These are phyloP conservation scores for Chlorella sp. DNA, from an alignment of 139 green algal species.

Conservation along the genomic window DNA sequence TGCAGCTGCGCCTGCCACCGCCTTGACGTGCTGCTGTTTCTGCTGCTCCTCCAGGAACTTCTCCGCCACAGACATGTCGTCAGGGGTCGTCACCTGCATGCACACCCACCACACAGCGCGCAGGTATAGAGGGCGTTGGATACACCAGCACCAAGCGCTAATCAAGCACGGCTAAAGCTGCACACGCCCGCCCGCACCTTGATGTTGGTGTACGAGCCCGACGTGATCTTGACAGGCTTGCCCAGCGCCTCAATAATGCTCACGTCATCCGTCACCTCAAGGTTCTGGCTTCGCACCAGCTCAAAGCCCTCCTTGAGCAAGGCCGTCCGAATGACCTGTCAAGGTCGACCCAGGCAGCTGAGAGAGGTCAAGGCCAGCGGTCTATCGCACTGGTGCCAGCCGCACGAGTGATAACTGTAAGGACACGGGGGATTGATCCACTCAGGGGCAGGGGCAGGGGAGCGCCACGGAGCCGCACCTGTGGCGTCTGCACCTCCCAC, in stretches of 20 bases:
- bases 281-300: constrained; percentile 55
- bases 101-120: no score
- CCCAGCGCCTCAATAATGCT: constrained; percentile 95
- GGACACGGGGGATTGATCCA: no score
- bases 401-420: no score
- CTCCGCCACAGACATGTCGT: constrained; percentile 77
- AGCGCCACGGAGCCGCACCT: no score
- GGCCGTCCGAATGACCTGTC: constrained; percentile 73
- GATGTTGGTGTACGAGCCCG: constrained; percentile 94
- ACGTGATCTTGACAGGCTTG: constrained; percentile 85
- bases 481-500: constrained; percentile 98
- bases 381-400: no score
- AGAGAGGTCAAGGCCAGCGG: no score
- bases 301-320: constrained; percentile 84
- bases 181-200: constrained; percentile 67
- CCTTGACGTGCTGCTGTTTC: no score
- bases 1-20: no score
- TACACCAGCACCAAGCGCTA: no score
- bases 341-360: no score
- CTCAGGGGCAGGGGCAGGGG: no score
- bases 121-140: no score
- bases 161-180: background rate
- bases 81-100: constrained; percentile 59
- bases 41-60: constrained; percentile 59
- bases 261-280: constrained; percentile 96